phyloP scores from a whole-genome alignment of 768 basidiomycete genomes.

The Lactarius hatsudake region DNA sequence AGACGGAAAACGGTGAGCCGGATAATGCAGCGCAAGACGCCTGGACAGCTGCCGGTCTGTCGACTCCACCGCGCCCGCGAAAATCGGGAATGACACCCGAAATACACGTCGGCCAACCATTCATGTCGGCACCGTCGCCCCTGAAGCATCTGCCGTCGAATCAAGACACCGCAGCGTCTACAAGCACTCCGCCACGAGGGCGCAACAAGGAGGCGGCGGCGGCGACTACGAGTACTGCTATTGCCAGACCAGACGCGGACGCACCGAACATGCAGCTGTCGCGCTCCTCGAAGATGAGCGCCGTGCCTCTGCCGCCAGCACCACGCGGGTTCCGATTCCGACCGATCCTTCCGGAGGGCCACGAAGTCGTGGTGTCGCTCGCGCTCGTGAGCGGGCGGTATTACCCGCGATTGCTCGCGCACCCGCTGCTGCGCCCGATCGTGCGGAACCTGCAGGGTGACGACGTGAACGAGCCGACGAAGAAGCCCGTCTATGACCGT shows the following conservation, averaged over 20 bases:
- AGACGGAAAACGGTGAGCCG: slow-evolving; percentile 36
- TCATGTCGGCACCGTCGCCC: slow-evolving; percentile 36
- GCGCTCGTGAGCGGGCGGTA: slow-evolving; percentile 76
- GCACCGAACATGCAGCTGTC: slow-evolving; percentile 34
- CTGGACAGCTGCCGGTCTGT: slow-evolving; percentile 9
- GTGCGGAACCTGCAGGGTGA: slow-evolving; percentile 39
- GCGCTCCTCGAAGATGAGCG: slow-evolving; percentile 35
- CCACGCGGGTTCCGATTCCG: slow-evolving; percentile 71
- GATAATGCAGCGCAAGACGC: slow-evolving; percentile 19
- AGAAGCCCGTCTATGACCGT: slow-evolving; percentile 41
- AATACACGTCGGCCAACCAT: slow-evolving; percentile 27
- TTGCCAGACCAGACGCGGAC: slow-evolving; percentile 30
- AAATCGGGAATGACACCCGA: slow-evolving; percentile 16
- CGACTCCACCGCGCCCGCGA: slow-evolving; percentile 9
- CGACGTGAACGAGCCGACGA: slow-evolving; percentile 36
- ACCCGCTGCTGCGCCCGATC: slow-evolving; percentile 52
- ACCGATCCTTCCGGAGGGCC: slow-evolving; percentile 55
- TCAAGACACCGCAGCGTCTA: slow-evolving; percentile 31
- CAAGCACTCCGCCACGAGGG: slow-evolving; percentile 15
- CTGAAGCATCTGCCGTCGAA: slow-evolving; percentile 36
- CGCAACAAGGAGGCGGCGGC: slow-evolving; percentile 4
- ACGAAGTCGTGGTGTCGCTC: slow-evolving; percentile 66
- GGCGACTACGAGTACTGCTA: background rate
- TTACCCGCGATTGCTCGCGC: slow-evolving; percentile 67
- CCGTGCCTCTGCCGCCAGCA: slow-evolving; percentile 54